These are phyloP conservation scores for Pirum gemmata DNA, from an alignment of 78 protist species.

Conservation along the genomic window DNA sequence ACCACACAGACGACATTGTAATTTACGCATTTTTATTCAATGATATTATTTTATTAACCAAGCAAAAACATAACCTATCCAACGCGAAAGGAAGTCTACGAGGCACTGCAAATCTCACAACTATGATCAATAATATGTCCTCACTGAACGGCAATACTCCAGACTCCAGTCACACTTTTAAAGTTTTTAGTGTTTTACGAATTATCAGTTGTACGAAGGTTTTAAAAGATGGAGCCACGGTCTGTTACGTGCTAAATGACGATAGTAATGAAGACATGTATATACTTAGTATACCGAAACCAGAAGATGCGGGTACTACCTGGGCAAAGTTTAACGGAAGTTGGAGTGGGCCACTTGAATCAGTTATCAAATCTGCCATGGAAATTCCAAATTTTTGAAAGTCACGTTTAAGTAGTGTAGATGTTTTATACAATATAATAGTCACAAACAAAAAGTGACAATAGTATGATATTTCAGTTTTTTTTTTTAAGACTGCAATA, in stretches of 20 bases:
- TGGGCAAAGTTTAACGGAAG: background rate
- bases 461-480: no score
- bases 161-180: background rate
- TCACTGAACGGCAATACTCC: background rate
- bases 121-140: no score
- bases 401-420: no score
- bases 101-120: no score
- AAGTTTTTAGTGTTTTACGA: background rate
- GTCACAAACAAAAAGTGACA: no score
- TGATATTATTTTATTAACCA: background rate
- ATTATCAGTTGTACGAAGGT: background rate
- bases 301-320: background rate
- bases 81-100: no score
- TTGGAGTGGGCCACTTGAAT: background rate
- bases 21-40: background rate
- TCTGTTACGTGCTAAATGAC: background rate
- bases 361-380: background rate
- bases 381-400: background rate
- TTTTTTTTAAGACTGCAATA: no score
- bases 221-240: background rate
- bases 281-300: background rate
- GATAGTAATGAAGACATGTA: background rate
- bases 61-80: background rate
- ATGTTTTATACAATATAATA: no score
- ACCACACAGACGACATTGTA: background rate